phyloP scores from a whole-genome alignment of 768 basidiomycete genomes.

The Tulasnella calospora region DNA sequence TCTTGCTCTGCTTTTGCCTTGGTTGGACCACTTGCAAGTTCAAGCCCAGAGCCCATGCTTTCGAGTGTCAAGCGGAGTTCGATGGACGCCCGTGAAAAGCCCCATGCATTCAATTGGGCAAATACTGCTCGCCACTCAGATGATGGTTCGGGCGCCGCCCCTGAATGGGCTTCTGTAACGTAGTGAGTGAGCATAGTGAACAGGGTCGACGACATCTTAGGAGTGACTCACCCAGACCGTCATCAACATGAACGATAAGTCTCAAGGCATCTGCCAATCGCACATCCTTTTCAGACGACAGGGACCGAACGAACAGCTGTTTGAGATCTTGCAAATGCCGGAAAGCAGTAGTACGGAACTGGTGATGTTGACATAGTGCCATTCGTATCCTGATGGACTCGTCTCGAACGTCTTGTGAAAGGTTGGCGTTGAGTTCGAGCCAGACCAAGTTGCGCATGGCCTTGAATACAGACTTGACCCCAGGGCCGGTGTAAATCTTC shows the following conservation, averaged over 20 bases:
- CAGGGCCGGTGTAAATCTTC: slow-evolving; percentile 57
- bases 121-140: slow-evolving; percentile 48
- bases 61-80: slow-evolving; percentile 71
- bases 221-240: slow-evolving; percentile 36
- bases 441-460: slow-evolving; percentile 66
- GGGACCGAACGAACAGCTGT: slow-evolving; percentile 22
- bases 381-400: slow-evolving; percentile 52
- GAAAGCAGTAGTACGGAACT: slow-evolving; percentile 73
- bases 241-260: slow-evolving; percentile 58
- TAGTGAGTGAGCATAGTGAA: neutral
- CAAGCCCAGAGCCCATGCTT: slow-evolving; percentile 65
- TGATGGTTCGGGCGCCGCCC: neutral
- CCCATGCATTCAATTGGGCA: slow-evolving; percentile 74
- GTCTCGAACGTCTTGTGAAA: slow-evolving; percentile 49
- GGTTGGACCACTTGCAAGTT: slow-evolving; percentile 39
- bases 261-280: slow-evolving; percentile 58
- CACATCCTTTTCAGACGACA: slow-evolving; percentile 21
- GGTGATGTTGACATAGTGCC: slow-evolving; percentile 54
- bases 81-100: slow-evolving; percentile 72
- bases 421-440: slow-evolving; percentile 56
- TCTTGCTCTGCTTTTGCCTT: slow-evolving; percentile 53
- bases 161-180: neutral
- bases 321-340: slow-evolving; percentile 58
- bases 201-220: neutral
- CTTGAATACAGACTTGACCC: slow-evolving; percentile 59